Evolutionary conservation across 148 eudicot genomes (phyloP), one percentile per base, ranked within the genome.

Genomic region (Drosera capensis): DNA sequence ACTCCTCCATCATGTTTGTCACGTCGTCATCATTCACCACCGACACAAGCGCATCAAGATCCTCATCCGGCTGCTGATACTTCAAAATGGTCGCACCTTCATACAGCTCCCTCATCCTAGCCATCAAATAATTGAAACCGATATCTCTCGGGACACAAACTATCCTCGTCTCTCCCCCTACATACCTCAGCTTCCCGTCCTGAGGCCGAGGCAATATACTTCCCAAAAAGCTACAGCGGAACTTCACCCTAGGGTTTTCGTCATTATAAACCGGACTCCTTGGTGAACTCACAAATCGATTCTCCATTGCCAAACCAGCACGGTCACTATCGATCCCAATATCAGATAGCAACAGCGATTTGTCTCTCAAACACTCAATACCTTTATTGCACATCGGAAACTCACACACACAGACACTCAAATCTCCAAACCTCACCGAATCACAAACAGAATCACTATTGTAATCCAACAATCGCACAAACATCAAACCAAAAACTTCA

Each of bases 61-160:
- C 97, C 75, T 90, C 97, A 49, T 90, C 95, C 4, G 97, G 97
- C 55, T 90, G 97, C 80, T 90, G 92, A 66, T 90, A 90, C 61
- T 90, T 84, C 65, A 90, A 62, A 30, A 84, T 61, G 0, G 70
- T 39, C 0, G 75, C 84, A 26, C 62, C 82, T 7, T 90, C 97
- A 49, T 70, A 84, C 16, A 90, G 62, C 59, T 90, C 93, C 61
- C 77, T 68, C 97, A 90, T 90, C 55, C 70, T 71, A 21, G 4
- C 59, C 83, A 90, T 80, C 57, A 90, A 71, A 1, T 84, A 92
- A 46, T 75, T 76, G 25, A 67, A 90, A 8, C 58, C 57, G 37
- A 80, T 73, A 55, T 78, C 75, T 0, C 77, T 70, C 0, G 92
- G 70, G 5, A 77, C 79, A 28, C 83, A 69, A 23, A 88, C 78